Evolutionary conservation across 1,139 yeast species (phyloP).

Genomic region (Candida pseudocylindracea): DNA sequence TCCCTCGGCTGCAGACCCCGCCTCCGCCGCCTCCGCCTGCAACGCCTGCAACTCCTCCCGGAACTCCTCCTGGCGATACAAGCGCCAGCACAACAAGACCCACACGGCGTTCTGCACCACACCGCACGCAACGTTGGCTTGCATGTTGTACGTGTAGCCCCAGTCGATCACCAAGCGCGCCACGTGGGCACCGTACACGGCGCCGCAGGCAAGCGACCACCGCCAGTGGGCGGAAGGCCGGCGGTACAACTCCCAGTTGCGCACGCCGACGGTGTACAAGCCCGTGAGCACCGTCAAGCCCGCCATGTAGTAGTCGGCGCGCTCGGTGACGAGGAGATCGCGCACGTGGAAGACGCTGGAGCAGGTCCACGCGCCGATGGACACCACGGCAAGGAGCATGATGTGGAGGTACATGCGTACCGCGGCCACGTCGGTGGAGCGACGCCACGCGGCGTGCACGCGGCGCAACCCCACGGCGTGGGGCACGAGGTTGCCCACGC

Average conservation of each 20-base stretch:
- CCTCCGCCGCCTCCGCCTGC: background rate
- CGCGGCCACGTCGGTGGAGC: constrained; percentile 1
- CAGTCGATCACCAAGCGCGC: constrained; percentile 48
- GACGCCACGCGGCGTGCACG: constrained; percentile 7
- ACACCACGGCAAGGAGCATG: constrained; percentile 15
- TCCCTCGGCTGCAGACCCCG: too few species aligned
- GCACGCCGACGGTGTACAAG: constrained; percentile 38
- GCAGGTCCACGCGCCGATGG: constrained; percentile 78
- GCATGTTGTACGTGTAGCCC: constrained; percentile 90
- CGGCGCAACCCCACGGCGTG: constrained; percentile 37
- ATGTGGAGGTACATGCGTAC: constrained; percentile 12
- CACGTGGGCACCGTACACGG: constrained; percentile 40
- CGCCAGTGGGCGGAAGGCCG: constrained; percentile 10
- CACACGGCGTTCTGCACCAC: constrained; percentile 39
- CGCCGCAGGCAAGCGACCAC: constrained; percentile 19
- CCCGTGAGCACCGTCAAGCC: constrained; percentile 73
- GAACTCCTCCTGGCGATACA: constrained; percentile 12
- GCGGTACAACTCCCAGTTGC: constrained; percentile 33
- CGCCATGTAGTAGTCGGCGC: constrained; percentile 80
- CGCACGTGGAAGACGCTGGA: constrained; percentile 77
- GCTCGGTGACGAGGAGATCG: constrained; percentile 60
- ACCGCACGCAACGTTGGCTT: constrained; percentile 67
- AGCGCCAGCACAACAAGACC: constrained; percentile 10
- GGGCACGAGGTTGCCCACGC: constrained; percentile 58
- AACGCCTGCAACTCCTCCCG: background rate